Conservation (phyloP, 495 filamentous ascomycete genomes). For the Penicillium fimorum region DNA sequence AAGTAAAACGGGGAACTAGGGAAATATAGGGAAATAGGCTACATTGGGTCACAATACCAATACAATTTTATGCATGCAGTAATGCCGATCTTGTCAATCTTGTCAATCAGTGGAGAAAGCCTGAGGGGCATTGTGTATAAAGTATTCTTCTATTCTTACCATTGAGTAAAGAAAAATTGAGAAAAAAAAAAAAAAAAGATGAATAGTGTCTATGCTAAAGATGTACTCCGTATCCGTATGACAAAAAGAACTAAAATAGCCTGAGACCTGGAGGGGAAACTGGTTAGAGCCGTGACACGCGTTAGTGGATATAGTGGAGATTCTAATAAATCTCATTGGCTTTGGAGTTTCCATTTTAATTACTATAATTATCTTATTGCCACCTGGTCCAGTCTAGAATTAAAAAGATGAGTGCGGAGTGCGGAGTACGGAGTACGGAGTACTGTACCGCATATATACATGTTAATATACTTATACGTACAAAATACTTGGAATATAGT, state of each 20-base stretch:
- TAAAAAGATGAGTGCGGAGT: no score
- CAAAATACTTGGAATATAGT: no score
- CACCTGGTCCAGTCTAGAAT: not conserved
- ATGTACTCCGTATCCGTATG: not conserved
- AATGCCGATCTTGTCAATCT: slow-evolving; percentile 25
- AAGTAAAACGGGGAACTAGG: not conserved
- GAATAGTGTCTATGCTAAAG: not conserved
- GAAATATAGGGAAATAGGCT: not conserved
- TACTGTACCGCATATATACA: no score
- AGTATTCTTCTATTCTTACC: no score
- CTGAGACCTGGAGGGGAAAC: slow-evolving; percentile 1
- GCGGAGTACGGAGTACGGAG: no score
- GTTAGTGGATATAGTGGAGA: slow-evolving; percentile 27
- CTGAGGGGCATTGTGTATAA: not conserved
- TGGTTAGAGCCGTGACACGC: slow-evolving; percentile 28
- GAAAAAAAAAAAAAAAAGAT: no score
- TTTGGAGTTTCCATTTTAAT: slow-evolving; percentile 8
- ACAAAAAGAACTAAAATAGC: not conserved
- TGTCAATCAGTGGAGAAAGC: slow-evolving; percentile 11
- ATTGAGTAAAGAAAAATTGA: no score
- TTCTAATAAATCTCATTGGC: slow-evolving; percentile 20
- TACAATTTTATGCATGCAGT: slow-evolving; percentile 28
- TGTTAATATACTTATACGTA: no score
- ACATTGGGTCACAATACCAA: slow-evolving; percentile 20
- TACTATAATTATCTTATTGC: slow-evolving; percentile 24